These are phyloP conservation scores for Escovopsis sp. DNA, from an alignment of 2,329 filamentous ascomycete species.

Conservation along the genomic window DNA sequence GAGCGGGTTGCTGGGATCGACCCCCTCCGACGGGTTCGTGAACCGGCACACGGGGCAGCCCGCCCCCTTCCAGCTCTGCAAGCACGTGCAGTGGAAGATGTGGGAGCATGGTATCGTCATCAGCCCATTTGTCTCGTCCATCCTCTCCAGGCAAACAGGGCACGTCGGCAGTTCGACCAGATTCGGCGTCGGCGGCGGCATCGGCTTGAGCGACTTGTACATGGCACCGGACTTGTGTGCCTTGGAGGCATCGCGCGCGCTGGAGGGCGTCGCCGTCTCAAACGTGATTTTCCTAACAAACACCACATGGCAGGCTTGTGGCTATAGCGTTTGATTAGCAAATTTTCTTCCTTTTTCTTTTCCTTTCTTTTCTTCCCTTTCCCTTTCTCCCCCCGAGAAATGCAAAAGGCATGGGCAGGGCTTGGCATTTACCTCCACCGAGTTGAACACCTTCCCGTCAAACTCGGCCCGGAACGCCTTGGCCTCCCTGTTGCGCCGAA, in stretches of 20 bases:
- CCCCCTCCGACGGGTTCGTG: slow-evolving; percentile 38
- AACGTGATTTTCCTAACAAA: slow-evolving; percentile 90
- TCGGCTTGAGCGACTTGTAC: slow-evolving; percentile 38
- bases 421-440: slow-evolving; percentile 52
- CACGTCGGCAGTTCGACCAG: slow-evolving; percentile 89
- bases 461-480: slow-evolving; percentile 71
- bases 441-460: slow-evolving; percentile 88
- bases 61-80: slow-evolving; percentile 89
- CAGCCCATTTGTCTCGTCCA: slow-evolving; percentile 93
- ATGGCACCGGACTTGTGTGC: slow-evolving; percentile 28
- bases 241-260: slow-evolving; percentile 45
- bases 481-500: slow-evolving; percentile 60
- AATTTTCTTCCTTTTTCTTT: too few relatives aligned
- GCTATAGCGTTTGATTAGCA: slow-evolving; percentile 25
- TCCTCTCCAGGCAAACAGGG: slow-evolving; percentile 88
- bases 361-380: too few relatives aligned
- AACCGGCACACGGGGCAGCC: slow-evolving; percentile 93
- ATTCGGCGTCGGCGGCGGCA: slow-evolving; percentile 58
- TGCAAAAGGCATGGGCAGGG: neutral
- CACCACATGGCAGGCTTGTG: slow-evolving; percentile 87
- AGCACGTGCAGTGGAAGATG: slow-evolving; percentile 90
- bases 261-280: slow-evolving; percentile 41
- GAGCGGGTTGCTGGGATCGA: slow-evolving; percentile 34
- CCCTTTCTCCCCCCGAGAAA: too few relatives aligned
- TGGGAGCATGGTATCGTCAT: slow-evolving; percentile 96